Percentiles rank a stretch among this genome's conserved stretches.
Evolutionary conservation across 768 basidiomycete genomes (phyloP).

Genomic region (Boletus bicolor): DNA sequence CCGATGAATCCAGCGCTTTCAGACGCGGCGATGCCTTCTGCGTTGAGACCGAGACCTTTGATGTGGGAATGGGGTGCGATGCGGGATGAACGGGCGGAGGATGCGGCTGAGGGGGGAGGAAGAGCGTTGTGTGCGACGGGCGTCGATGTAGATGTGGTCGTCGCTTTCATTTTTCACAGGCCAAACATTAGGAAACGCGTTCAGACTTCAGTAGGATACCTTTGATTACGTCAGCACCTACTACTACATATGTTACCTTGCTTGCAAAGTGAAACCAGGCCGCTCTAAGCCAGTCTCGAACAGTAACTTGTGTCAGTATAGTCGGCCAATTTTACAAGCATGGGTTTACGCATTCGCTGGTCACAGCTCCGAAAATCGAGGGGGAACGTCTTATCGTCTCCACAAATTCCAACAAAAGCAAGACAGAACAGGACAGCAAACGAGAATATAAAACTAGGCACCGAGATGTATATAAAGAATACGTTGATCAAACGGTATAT

Average conservation of each 20-base stretch:
- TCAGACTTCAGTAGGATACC: neutral
- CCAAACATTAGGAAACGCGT: neutral
- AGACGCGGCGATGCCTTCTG: slow-evolving; percentile 73
- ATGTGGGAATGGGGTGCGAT: slow-evolving; percentile 95
- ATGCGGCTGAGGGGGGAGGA: slow-evolving; percentile 60
- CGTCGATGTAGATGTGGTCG: slow-evolving; percentile 46
- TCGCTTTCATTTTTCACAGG: slow-evolving; percentile 32
- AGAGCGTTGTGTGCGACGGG: slow-evolving; percentile 73
- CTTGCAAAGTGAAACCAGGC: too few species aligned
- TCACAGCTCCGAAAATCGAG: too few species aligned
- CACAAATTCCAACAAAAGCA: too few species aligned
- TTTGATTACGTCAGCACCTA: slow-evolving; percentile 9
- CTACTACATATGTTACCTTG: too few species aligned
- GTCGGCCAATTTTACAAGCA: too few species aligned
- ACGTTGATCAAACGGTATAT: slow-evolving; percentile 11
- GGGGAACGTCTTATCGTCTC: too few species aligned
- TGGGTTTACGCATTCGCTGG: too few species aligned
- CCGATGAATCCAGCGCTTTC: slow-evolving; percentile 89
- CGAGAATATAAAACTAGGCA: neutral
- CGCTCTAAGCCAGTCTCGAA: too few species aligned
- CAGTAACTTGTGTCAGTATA: too few species aligned
- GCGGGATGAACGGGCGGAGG: slow-evolving; percentile 66
- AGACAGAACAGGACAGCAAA: neutral
- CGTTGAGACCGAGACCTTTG: slow-evolving; percentile 86
- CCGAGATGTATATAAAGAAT: slow-evolving; percentile 16